Conservation (phyloP, 345 rosid genomes). For the Microcos paniculata region DNA sequence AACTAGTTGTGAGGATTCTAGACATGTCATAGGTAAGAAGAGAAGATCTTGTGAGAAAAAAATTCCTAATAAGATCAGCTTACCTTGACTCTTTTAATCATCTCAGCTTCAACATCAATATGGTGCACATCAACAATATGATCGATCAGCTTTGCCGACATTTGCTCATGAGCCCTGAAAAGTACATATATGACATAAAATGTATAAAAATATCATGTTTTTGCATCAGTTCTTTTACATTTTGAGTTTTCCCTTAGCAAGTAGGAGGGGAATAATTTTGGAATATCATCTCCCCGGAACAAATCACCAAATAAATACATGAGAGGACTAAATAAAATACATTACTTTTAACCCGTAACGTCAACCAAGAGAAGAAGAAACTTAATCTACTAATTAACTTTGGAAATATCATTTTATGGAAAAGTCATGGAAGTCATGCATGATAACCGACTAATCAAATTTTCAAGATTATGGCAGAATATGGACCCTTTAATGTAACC, state of each 20-base stretch:
- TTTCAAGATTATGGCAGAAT: background rate
- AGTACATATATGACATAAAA: slow-evolving; percentile 7
- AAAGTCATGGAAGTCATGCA: background rate
- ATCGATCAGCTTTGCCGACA: slow-evolving; percentile 81
- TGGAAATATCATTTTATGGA: background rate
- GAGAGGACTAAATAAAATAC: background rate
- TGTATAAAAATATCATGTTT: slow-evolving; percentile 4
- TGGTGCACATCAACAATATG: slow-evolving; percentile 75
- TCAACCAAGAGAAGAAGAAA: background rate
- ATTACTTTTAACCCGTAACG: background rate
- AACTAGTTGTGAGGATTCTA: background rate
- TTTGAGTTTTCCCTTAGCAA: background rate
- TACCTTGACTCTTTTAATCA: slow-evolving; percentile 85
- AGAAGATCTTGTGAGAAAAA: background rate
- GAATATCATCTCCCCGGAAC: background rate
- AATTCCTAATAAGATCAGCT: slow-evolving; percentile 13
- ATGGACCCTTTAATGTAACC: background rate
- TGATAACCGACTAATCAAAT: background rate
- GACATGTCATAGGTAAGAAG: background rate
- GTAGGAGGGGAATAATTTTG: too few relatives aligned
- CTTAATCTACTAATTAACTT: background rate
- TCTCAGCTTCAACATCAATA: slow-evolving; percentile 75
- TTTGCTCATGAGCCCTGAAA: slow-evolving; percentile 83
- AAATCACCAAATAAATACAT: background rate
- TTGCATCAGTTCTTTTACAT: background rate